Evolutionary conservation across 148 eudicot genomes (phyloP), one percentile per base, ranked within the genome.

Genomic region (Pouteria glomerata): DNA sequence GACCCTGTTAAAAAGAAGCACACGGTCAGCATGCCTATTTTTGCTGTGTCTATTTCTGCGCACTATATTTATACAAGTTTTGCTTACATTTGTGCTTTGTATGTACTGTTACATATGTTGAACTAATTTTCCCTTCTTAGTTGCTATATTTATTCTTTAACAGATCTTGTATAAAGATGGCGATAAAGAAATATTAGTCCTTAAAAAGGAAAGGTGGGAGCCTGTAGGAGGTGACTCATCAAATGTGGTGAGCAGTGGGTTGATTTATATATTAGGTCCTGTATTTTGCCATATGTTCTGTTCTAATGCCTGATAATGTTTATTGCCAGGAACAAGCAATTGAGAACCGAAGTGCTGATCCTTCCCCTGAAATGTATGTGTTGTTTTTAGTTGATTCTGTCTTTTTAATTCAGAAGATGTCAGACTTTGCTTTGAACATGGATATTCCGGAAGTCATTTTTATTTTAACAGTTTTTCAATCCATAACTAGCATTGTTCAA

Each of bases 111-210:
- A 41, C 41, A 15, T 18, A n/a, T 63, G 50, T 63, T 12, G 50
- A 41, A 30, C 8, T 41, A 50, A 39, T 61, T 63, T 24, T n/a
- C n/a, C n/a, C n/a, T 41, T 24, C 6, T 24, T 4, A 26, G 13
- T 27, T 6, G 31, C 41, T 39, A 39, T 39, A 24, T 39, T 5
- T 31, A 12, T 63, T 75, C 18, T 57, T 26, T 23, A 58, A 56
- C 73, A 93, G 98, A 79, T 93, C 6, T 1, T 44, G 2, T 93
- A 93, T 73, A 26, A 6, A 70, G 98, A 93, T 81, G 91, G 92
- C 45, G 97, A 90, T 57, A 52, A 75, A 64, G 98, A 93, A 65
- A 16, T 63, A 12, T 73, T 93, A 48, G 71, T 68, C 70, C 82
- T 93, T 27, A 73, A 30, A 45, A 77, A 63, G 39, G 89, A 93